Percentiles rank a stretch among this genome's conserved stretches.
Conservation (phyloP, 306 rosid species). For the Prunus kanzakura region DNA sequence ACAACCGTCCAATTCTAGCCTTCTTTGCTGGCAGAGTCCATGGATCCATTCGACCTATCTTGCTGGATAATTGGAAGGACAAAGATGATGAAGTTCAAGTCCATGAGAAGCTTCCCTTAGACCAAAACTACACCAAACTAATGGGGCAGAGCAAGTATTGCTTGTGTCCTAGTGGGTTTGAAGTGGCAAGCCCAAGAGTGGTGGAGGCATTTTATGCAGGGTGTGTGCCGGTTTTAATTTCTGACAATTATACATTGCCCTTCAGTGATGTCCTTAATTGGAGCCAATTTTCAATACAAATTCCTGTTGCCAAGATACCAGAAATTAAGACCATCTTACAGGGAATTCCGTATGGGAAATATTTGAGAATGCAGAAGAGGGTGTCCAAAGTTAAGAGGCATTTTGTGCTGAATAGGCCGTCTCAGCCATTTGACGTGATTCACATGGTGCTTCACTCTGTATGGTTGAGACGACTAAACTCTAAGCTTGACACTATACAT, state of each 20-base stretch:
- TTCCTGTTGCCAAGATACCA: slow-evolving; percentile 43
- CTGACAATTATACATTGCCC: slow-evolving; percentile 49
- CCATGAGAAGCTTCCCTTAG: slow-evolving; percentile 51
- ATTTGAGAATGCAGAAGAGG: slow-evolving; percentile 37
- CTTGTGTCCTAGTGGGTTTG: slow-evolving; percentile 77
- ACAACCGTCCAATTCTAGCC: slow-evolving; percentile 41
- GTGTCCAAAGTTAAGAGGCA: slow-evolving; percentile 54
- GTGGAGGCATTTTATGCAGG: slow-evolving; percentile 56
- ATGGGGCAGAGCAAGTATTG: slow-evolving; percentile 61
- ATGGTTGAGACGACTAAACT: slow-evolving; percentile 69
- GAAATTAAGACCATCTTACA: slow-evolving; percentile 51
- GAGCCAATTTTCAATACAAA: slow-evolving; percentile 49
- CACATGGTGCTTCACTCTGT: slow-evolving; percentile 78
- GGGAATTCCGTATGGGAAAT: slow-evolving; percentile 31
- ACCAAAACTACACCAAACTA: slow-evolving; percentile 27
- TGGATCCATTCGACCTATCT: slow-evolving; percentile 50
- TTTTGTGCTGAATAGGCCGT: slow-evolving; percentile 52
- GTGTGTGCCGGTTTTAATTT: slow-evolving; percentile 68
- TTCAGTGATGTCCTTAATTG: slow-evolving; percentile 70
- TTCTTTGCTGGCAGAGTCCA: slow-evolving; percentile 76
- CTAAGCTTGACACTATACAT: slow-evolving; percentile 9
- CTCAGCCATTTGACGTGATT: slow-evolving; percentile 50
- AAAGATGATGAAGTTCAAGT: slow-evolving; percentile 57
- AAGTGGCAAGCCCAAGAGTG: slow-evolving; percentile 80
- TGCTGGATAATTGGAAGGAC: slow-evolving; percentile 62